Conservation (phyloP, 2,329 filamentous ascomycete species). For the Ascochyta clinopodiicola region DNA sequence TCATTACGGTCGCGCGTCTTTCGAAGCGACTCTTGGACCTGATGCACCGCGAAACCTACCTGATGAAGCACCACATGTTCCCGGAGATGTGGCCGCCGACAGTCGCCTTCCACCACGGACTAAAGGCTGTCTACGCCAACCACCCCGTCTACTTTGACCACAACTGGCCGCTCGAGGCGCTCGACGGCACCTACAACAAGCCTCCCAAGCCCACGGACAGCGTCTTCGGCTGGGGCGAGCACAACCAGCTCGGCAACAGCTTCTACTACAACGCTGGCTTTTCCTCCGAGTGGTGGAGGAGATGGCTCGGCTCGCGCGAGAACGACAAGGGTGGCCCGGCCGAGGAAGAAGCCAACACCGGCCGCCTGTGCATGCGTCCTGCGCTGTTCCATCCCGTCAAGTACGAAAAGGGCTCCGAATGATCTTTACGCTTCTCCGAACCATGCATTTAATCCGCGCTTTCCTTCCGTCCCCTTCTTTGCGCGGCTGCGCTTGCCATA, state of each 20-base stretch:
- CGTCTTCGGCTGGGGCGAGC: conserved; percentile 60
- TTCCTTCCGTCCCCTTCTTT: conserved; percentile 22
- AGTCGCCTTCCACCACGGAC: conserved; percentile 74
- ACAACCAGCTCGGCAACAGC: conserved; percentile 58
- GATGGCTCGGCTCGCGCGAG: conserved; percentile 58
- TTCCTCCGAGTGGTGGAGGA: conserved; percentile 55
- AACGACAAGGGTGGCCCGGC: conserved; percentile 52
- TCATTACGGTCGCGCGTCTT: conserved; percentile 77
- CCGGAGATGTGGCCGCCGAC: conserved; percentile 82
- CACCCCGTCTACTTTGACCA: conserved; percentile 83
- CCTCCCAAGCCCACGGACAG: conserved; percentile 54
- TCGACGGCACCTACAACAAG: conserved; percentile 58
- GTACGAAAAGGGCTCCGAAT: conserved; percentile 51
- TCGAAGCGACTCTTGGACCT: conserved; percentile 74
- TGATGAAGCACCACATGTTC: conserved; percentile 74
- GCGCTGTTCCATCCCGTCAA: conserved; percentile 59
- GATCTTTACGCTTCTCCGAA: conserved; percentile 22
- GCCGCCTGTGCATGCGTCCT: conserved; percentile 55
- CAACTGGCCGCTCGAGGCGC: conserved; percentile 64
- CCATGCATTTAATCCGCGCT: conserved; percentile 36
- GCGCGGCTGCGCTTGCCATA: conserved; percentile 31
- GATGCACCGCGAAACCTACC: conserved; percentile 79
- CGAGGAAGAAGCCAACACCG: conserved; percentile 54
- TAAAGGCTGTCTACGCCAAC: conserved; percentile 79
- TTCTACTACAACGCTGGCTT: conserved; percentile 61